These are phyloP conservation scores for Fusarium pilosicola DNA, from an alignment of 2,329 filamentous ascomycete species.

Conservation along the genomic window DNA sequence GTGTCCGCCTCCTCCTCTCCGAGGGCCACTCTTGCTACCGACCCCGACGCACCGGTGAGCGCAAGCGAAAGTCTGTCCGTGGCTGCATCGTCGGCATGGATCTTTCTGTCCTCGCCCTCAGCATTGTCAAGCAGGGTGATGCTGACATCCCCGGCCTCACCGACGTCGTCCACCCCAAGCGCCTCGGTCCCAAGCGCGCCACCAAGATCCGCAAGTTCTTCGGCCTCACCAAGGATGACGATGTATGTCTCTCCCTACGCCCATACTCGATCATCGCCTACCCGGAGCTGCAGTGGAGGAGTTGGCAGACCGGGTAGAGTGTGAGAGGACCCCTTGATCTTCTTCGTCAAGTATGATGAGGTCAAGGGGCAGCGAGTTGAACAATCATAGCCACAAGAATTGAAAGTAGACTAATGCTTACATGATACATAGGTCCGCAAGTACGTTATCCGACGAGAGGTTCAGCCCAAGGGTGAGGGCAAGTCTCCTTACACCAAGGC, in stretches of 20 bases:
- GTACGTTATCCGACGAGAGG: slow-evolving; percentile 99
- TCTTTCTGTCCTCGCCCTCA: slow-evolving; percentile 91
- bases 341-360: not conserved
- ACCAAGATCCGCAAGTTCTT: slow-evolving; percentile 99
- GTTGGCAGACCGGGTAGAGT: slow-evolving; percentile 65
- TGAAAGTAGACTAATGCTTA: slow-evolving; percentile 52
- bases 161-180: slow-evolving; percentile 98
- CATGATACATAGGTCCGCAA: slow-evolving; percentile 82
- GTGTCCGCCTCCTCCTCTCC: slow-evolving; percentile 95
- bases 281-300: slow-evolving; percentile 62
- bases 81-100: slow-evolving; percentile 99
- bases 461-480: slow-evolving; percentile 96
- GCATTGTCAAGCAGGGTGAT: slow-evolving; percentile 98
- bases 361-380: slow-evolving; percentile 40
- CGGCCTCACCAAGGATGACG: slow-evolving; percentile 99
- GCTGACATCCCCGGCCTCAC: slow-evolving; percentile 93
- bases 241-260: slow-evolving; percentile 81
- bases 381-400: slow-evolving; percentile 17
- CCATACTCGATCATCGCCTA: slow-evolving; percentile 74
- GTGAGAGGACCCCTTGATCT: slow-evolving; percentile 59
- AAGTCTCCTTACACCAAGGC: slow-evolving; percentile 99
- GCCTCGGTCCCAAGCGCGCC: slow-evolving; percentile 98
- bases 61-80: slow-evolving; percentile 99
- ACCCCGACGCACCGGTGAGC: slow-evolving; percentile 95
- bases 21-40: slow-evolving; percentile 99